Percentiles rank a stretch among this genome's conserved stretches.
These are phyloP conservation scores for Cornus controversa DNA, from an alignment of 148 eudicot species.

Conservation along the genomic window DNA sequence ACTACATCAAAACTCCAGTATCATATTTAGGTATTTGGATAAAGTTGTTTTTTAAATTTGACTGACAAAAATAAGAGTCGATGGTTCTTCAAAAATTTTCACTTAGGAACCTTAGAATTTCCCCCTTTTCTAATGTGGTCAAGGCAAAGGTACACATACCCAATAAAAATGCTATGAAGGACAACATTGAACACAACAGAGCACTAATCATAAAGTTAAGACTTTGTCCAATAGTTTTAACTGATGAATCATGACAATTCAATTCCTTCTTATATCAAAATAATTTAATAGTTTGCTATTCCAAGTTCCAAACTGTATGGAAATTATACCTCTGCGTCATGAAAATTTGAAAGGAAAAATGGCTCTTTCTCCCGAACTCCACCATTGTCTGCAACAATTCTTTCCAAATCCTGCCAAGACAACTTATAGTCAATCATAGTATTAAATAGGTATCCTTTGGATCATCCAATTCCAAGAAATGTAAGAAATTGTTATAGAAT, in stretches of 20 bases:
- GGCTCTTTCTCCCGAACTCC: constrained; percentile 78
- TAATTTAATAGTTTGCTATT: background rate
- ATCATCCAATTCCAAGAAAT: background rate
- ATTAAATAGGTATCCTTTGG: background rate
- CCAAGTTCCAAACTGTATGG: background rate
- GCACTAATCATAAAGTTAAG: background rate
- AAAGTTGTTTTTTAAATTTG: background rate
- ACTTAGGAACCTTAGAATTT: background rate
- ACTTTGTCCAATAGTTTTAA: background rate
- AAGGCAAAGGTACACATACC: background rate
- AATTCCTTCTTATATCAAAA: background rate
- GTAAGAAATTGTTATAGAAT: too few species aligned
- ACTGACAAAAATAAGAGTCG: background rate
- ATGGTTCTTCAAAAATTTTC: background rate
- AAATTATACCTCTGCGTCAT: constrained; percentile 53
- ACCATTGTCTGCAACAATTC: constrained; percentile 53
- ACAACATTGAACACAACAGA: background rate
- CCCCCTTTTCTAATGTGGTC: background rate
- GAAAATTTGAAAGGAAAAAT: constrained; percentile 59
- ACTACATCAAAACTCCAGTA: too few species aligned
- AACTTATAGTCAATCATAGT: background rate
- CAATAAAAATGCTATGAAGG: background rate
- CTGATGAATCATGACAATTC: background rate
- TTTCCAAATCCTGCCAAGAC: constrained; percentile 64
- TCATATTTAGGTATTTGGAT: background rate